Evolutionary conservation across 305 asterid genomes (phyloP).

Genomic region (Solanum hybrid): DNA sequence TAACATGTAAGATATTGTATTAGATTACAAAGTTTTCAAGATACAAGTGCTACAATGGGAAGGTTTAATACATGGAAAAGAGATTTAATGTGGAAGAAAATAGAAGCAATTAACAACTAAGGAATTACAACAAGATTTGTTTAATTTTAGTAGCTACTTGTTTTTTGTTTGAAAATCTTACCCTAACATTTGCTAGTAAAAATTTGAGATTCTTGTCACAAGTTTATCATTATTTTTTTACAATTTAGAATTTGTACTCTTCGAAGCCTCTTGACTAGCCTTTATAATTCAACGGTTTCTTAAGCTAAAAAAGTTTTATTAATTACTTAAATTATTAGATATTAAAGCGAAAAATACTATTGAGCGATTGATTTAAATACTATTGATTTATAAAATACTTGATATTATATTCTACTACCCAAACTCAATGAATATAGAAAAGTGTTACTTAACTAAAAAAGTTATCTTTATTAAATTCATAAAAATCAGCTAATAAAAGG

Average conservation of each 20-base stretch:
- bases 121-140: background rate
- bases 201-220: background rate
- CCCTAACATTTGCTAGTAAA: background rate
- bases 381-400: background rate
- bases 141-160: background rate
- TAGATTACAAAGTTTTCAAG: background rate
- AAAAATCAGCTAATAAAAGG: background rate
- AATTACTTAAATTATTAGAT: too few species aligned
- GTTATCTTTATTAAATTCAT: too few species aligned
- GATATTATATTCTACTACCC: background rate
- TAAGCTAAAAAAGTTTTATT: too few species aligned
- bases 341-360: background rate
- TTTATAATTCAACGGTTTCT: background rate
- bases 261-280: background rate
- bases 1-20: background rate
- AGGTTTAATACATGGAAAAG: too few species aligned
- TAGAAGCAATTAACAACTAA: background rate
- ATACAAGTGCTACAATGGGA: background rate
- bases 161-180: background rate
- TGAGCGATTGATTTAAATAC: too few species aligned
- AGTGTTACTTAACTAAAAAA: background rate
- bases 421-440: background rate
- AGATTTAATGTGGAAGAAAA: too few species aligned
- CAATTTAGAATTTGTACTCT: background rate
- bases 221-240: background rate